Conservation (phyloP, 495 filamentous ascomycete genomes). For the Penicillium psychrofluorescens region DNA sequence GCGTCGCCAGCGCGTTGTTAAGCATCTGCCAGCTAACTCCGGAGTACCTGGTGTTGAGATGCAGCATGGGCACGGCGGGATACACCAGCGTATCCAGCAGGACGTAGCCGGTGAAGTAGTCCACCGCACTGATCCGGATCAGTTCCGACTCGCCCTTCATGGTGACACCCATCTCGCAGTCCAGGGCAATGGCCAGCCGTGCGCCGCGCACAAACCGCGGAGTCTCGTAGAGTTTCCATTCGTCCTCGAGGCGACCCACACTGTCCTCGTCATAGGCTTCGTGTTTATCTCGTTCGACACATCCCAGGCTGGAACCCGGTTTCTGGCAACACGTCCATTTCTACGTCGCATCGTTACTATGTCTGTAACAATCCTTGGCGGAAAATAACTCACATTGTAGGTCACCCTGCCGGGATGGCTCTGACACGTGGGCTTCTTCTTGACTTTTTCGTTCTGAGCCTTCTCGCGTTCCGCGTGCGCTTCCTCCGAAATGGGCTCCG, state of each 20-base stretch:
- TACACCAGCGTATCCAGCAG: slow-evolving; percentile 37
- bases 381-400: too few relatives aligned
- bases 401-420: too few relatives aligned
- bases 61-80: slow-evolving; percentile 25
- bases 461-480: too few relatives aligned
- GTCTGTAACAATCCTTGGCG: too few relatives aligned
- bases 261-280: too few relatives aligned
- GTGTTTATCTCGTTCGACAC: too few relatives aligned
- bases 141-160: slow-evolving; percentile 24
- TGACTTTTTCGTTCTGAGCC: too few relatives aligned
- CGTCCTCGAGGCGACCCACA: too few relatives aligned
- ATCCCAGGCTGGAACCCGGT: too few relatives aligned
- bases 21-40: slow-evolving; percentile 23
- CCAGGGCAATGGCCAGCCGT: slow-evolving; percentile 31
- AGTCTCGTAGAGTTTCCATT: neutral
- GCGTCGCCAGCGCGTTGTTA: slow-evolving; percentile 5
- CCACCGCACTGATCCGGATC: slow-evolving; percentile 33
- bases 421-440: neutral
- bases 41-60: slow-evolving; percentile 32
- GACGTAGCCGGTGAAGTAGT: slow-evolving; percentile 33
- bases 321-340: too few relatives aligned
- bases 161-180: slow-evolving; percentile 43
- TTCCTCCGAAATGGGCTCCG: too few relatives aligned
- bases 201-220: neutral
- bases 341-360: too few relatives aligned